phyloP scores from a whole-genome alignment of 2,329 filamentous ascomycete genomes.

The Emergomyces africanus region DNA sequence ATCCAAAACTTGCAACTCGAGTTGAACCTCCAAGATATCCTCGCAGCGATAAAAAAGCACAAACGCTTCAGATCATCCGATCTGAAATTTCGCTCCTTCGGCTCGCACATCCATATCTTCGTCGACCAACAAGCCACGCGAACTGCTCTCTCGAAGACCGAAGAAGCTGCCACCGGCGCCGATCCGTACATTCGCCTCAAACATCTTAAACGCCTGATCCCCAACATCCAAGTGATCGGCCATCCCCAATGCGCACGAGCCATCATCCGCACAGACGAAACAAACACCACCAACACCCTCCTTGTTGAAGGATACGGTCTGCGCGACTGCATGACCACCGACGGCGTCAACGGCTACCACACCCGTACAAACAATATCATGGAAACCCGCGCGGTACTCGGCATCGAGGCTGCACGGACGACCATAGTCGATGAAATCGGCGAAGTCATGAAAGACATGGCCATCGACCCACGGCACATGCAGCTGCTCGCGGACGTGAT shows the following conservation, averaged over 20 bases:
- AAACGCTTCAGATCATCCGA: constrained; percentile 62
- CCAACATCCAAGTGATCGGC: constrained; percentile 74
- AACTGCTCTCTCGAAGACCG: constrained; percentile 26
- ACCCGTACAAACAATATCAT: constrained; percentile 77
- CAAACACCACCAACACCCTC: constrained; percentile 57
- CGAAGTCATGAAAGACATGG: constrained; percentile 84
- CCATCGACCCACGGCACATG: constrained; percentile 96
- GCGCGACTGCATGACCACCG: constrained; percentile 79
- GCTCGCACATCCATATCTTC: constrained; percentile 56
- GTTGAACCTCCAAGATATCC: constrained; percentile 60
- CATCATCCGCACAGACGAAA: constrained; percentile 72
- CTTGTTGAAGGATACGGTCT: constrained; percentile 91
- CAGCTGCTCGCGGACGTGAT: constrained; percentile 93
- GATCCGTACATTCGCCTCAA: constrained; percentile 54
- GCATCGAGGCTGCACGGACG: constrained; percentile 82
- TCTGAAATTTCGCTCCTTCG: constrained; percentile 42
- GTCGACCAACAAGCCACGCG: constrained; percentile 39
- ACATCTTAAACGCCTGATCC: constrained; percentile 68
- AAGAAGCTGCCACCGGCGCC: constrained; percentile 29
- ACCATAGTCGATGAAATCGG: constrained; percentile 85
- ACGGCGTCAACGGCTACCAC: constrained; percentile 68
- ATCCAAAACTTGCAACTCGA: constrained; percentile 73
- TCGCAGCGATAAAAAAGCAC: constrained; percentile 60
- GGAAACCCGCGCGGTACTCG: constrained; percentile 75
- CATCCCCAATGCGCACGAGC: constrained; percentile 76